These are phyloP conservation scores for Arachis monticola DNA, from an alignment of 331 rosid genomes.

Conservation along the genomic window DNA sequence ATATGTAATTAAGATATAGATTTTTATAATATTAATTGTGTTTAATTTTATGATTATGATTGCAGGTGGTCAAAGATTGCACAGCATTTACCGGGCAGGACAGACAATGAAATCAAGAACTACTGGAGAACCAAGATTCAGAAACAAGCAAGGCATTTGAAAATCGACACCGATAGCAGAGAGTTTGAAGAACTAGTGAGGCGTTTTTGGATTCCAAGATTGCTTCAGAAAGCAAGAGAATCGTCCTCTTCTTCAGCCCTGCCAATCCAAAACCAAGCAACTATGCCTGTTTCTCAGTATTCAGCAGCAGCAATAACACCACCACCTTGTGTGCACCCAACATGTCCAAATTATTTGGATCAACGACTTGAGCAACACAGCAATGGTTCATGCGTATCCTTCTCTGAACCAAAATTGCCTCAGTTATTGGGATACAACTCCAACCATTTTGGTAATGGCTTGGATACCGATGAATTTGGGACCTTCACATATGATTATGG, in stretches of 20 bases:
- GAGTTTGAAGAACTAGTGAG: conserved; percentile 59
- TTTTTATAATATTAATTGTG: too few species aligned
- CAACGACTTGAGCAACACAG: conserved; percentile 41
- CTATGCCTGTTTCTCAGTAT: conserved; percentile 47
- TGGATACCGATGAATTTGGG: conserved; percentile 29
- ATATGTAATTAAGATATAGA: too few species aligned
- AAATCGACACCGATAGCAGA: conserved; percentile 44
- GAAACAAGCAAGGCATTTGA: conserved; percentile 64
- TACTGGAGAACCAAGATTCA: conserved; percentile 75
- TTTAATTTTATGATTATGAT: not conserved
- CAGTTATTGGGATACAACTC: conserved; percentile 45
- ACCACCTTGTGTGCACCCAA: conserved; percentile 31
- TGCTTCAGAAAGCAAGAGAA: conserved; percentile 62
- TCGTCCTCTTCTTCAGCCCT: conserved; percentile 42
- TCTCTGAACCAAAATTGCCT: conserved; percentile 44
- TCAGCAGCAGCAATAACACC: conserved; percentile 26
- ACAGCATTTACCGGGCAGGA: conserved; percentile 64
- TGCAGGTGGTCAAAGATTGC: conserved; percentile 85
- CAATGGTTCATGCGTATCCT: conserved; percentile 41
- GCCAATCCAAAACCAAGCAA: conserved; percentile 41
- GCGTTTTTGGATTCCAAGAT: conserved; percentile 61
- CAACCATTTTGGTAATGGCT: conserved; percentile 37
- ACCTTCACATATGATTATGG: conserved; percentile 37
- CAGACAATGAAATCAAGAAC: conserved; percentile 82
- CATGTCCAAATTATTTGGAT: conserved; percentile 25